Percentiles rank a stretch among this genome's conserved stretches.
These are phyloP conservation scores for Trypanosoma rangeli DNA, from an alignment of 208 protist species.

Conservation along the genomic window DNA sequence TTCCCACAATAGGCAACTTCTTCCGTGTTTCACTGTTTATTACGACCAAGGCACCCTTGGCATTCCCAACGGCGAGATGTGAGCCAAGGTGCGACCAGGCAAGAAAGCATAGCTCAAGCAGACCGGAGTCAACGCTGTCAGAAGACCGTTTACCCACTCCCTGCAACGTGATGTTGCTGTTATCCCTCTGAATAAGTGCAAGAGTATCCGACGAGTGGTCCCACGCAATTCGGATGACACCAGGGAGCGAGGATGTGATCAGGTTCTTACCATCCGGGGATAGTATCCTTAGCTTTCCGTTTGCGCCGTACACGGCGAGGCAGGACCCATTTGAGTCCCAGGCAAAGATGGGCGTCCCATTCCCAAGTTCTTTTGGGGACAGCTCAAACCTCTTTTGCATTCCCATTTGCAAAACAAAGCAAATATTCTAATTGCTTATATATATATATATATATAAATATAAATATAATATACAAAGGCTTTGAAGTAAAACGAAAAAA, in stretches of 20 bases:
- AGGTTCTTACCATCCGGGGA: conserved; percentile 74
- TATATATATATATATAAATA: too few species aligned
- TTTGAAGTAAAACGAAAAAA: background rate
- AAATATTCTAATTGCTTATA: too few species aligned
- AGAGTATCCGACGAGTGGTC: conserved; percentile 84
- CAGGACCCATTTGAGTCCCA: conserved; percentile 72
- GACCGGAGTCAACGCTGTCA: conserved; percentile 83
- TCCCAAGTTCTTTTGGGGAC: conserved; percentile 52
- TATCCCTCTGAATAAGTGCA: conserved; percentile 81
- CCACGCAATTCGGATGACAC: conserved; percentile 88
- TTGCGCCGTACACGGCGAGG: conserved; percentile 77
- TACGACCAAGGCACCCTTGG: conserved; percentile 91
- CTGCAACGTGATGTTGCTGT: conserved; percentile 78
- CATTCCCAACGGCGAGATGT: conserved; percentile 85
- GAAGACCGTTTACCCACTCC: conserved; percentile 59
- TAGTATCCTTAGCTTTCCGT: conserved; percentile 78
- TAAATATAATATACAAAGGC: background rate
- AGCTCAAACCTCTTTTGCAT: conserved; percentile 81
- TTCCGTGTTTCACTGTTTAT: conserved; percentile 93
- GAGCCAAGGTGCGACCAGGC: conserved; percentile 83
- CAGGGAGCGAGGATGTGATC: conserved; percentile 69
- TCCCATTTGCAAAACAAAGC: conserved; percentile 39
- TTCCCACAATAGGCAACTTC: conserved; percentile 85
- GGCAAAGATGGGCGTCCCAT: conserved; percentile 59
- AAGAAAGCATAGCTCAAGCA: conserved; percentile 88